Conservation (phyloP, 305 asterid species). For the Euphrasia arctica region DNA sequence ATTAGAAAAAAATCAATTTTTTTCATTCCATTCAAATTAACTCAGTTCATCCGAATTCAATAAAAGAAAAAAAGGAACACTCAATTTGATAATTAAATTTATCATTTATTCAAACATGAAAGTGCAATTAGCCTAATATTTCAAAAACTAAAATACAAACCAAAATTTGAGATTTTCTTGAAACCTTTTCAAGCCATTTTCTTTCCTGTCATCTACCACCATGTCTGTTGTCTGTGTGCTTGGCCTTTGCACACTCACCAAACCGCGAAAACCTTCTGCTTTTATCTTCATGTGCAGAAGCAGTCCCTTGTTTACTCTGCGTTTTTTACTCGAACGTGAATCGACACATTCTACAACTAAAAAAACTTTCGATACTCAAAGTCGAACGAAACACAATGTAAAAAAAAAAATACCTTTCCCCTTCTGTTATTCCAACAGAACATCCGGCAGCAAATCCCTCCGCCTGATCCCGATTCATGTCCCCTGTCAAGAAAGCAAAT, state of each 20-base stretch:
- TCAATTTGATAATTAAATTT: too few relatives aligned
- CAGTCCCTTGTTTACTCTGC: constrained; percentile 53
- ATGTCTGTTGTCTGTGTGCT: constrained; percentile 27
- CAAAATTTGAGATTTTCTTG: constrained; percentile 7
- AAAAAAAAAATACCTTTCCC: constrained; percentile 38
- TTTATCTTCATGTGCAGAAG: constrained; percentile 35
- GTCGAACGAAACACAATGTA: not conserved
- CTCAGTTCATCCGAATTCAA: too few relatives aligned
- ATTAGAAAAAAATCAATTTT: too few relatives aligned
- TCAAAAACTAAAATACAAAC: not conserved
- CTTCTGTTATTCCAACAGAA: constrained; percentile 79
- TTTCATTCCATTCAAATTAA: too few relatives aligned
- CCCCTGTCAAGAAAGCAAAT: constrained; percentile 42
- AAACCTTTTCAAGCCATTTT: not conserved
- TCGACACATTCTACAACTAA: too few relatives aligned
- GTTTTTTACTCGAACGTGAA: not conserved
- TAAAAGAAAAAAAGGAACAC: too few relatives aligned
- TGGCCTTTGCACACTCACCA: constrained; percentile 68
- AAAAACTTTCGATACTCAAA: not conserved
- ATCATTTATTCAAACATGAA: too few relatives aligned
- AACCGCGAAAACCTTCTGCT: constrained; percentile 56
- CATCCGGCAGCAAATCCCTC: constrained; percentile 65
- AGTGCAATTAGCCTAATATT: too few relatives aligned
- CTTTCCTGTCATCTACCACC: constrained; percentile 3
- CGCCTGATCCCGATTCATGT: constrained; percentile 77